Evolutionary conservation across 1,139 yeast genomes (phyloP).

Genomic region (Arxiozyma slooffiae): DNA sequence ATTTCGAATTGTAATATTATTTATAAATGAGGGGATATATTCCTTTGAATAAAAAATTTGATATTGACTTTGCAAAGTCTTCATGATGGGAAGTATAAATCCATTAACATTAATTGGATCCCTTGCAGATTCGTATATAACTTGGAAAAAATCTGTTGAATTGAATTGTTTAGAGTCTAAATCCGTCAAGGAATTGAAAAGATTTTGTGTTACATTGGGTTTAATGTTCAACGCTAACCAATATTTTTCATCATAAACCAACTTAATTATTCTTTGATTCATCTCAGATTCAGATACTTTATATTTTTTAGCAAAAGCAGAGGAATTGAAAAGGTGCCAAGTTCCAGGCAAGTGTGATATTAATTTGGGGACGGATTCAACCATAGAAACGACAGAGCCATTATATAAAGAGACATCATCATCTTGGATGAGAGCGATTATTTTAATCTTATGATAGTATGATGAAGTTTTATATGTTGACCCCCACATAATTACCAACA

Average conservation of each 20-base stretch:
- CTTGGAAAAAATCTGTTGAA: constrained; percentile 26
- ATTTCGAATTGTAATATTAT: constrained; percentile 2
- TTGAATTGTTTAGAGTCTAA: constrained; percentile 16
- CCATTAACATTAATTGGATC: constrained; percentile 40
- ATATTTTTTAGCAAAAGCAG: constrained; percentile 15
- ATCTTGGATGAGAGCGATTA: constrained; percentile 11
- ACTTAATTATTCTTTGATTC: constrained; percentile 32
- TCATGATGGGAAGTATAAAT: constrained; percentile 36
- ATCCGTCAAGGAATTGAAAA: constrained; percentile 33
- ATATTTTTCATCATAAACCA: constrained; percentile 41
- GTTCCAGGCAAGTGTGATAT: constrained; percentile 11
- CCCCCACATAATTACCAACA: constrained; percentile 12
- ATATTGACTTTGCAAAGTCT: constrained; percentile 30
- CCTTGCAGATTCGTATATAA: constrained; percentile 44
- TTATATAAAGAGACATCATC: constrained; percentile 1
- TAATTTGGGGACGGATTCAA: background rate
- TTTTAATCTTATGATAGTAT: constrained; percentile 9
- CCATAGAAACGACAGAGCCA: background rate
- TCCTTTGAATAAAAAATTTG: constrained; percentile 21
- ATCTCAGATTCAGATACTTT: constrained; percentile 32
- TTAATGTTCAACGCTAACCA: constrained; percentile 46
- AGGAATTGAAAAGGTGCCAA: constrained; percentile 27
- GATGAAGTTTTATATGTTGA: constrained; percentile 7
- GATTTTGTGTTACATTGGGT: constrained; percentile 36
- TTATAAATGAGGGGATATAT: constrained; percentile 15